Percentiles rank a stretch among this genome's conserved stretches.
Conservation (phyloP, 768 basidiomycete species). For the Amyloporia xantha region DNA sequence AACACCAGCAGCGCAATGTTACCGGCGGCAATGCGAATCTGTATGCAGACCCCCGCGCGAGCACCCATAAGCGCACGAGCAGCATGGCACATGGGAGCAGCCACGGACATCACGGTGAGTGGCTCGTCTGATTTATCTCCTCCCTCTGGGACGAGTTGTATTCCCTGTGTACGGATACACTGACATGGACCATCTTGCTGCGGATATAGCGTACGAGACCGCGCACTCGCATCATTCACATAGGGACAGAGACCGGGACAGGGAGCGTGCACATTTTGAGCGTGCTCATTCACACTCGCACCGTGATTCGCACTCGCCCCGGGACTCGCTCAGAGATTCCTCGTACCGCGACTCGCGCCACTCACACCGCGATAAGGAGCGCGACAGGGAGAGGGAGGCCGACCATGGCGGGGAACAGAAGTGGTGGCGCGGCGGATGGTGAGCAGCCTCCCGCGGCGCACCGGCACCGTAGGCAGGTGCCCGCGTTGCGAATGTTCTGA, state of each 20-base stretch:
- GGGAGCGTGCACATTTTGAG: not conserved
- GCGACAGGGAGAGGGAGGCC: not conserved
- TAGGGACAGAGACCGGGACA: not conserved
- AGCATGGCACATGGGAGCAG: not conserved
- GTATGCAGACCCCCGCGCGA: not conserved
- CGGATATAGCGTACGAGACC: not conserved
- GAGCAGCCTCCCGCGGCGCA: not conserved
- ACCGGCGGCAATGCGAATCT: not conserved
- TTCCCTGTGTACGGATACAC: not conserved
- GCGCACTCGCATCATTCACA: not conserved
- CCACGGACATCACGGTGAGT: not conserved
- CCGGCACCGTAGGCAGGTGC: not conserved
- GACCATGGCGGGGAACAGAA: not conserved
- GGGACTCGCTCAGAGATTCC: not conserved
- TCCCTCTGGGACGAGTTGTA: no score
- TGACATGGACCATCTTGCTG: not conserved
- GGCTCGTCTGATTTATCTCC: no score
- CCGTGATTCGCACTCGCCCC: not conserved
- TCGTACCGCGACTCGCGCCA: no score
- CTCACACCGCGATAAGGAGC: not conserved
- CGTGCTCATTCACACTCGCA: not conserved
- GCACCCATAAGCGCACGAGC: not conserved
- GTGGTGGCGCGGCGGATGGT: constrained; percentile 7
- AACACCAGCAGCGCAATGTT: not conserved
- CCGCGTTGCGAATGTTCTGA: not conserved